Percentiles rank a stretch among this genome's conserved stretches.
These are phyloP conservation scores for Blakeslea trispora DNA, from an alignment of 371 early-diverging fungal genomes.

Conservation along the genomic window DNA sequence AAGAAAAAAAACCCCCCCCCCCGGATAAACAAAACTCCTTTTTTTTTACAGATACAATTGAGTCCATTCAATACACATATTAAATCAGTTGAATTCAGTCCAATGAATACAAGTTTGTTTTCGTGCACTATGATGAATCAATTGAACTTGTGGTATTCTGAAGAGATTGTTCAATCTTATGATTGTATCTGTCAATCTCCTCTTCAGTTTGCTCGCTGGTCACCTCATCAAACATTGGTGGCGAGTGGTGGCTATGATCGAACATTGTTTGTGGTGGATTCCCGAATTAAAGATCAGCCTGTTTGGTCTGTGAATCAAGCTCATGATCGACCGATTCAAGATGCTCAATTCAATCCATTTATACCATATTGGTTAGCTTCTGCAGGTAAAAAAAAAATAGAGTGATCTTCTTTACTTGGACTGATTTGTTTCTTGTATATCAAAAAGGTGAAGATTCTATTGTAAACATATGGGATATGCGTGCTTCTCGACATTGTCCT, in stretches of 20 bases:
- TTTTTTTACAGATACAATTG: too few species aligned
- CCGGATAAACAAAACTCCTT: too few species aligned
- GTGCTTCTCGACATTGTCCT: conserved; percentile 52
- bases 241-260: conserved; percentile 30
- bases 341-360: conserved; percentile 72
- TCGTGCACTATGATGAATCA: conserved; percentile 14
- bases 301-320: conserved; percentile 35
- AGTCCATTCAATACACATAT: conserved; percentile 25
- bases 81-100: conserved; percentile 28
- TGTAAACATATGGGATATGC: conserved; percentile 79
- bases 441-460: conserved; percentile 60
- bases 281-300: conserved; percentile 9
- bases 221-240: conserved; percentile 33
- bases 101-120: conserved; percentile 19
- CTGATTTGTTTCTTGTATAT: too few species aligned
- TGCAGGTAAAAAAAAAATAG: conserved; percentile 32
- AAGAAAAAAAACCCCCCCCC: too few species aligned
- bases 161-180: not conserved
- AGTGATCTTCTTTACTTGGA: too few species aligned
- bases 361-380: conserved; percentile 83
- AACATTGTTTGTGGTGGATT: conserved; percentile 30
- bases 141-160: conserved; percentile 34
- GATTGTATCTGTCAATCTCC: conserved; percentile 3
- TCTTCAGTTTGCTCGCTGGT: conserved; percentile 38
- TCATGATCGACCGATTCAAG: conserved; percentile 51